phyloP scores from a whole-genome alignment of 495 filamentous ascomycete genomes.

The Opeltia flavorubescens region DNA sequence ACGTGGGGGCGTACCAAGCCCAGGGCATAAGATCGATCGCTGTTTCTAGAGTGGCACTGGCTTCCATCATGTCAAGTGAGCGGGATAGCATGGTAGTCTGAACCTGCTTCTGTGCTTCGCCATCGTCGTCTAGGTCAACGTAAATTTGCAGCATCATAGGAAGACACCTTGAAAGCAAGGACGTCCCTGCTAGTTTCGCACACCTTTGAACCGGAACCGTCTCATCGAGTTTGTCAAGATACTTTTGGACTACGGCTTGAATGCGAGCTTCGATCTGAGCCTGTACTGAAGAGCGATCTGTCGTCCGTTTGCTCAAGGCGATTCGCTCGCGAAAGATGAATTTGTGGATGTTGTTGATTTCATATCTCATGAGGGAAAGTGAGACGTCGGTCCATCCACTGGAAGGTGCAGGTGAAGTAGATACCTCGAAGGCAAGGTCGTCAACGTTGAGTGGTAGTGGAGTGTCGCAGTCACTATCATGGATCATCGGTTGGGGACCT shows the following conservation, averaged over 20 bases:
- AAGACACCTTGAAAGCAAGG: slow-evolving; percentile 3
- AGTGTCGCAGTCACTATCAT: neutral
- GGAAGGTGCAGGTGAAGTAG: neutral
- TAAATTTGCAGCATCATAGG: slow-evolving; percentile 1
- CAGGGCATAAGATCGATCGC: slow-evolving; percentile 34
- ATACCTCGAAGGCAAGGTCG: slow-evolving; percentile 1
- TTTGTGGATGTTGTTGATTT: slow-evolving; percentile 1
- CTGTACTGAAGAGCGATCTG: neutral
- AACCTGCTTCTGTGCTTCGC: slow-evolving; percentile 26
- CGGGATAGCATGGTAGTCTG: slow-evolving; percentile 26
- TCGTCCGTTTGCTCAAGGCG: neutral
- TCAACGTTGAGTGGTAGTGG: slow-evolving; percentile 6
- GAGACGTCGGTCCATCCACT: slow-evolving; percentile 6
- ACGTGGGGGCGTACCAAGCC: slow-evolving; percentile 42
- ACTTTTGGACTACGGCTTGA: slow-evolving; percentile 1
- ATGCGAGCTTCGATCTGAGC: neutral
- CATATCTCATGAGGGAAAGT: slow-evolving; percentile 6
- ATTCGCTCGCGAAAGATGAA: neutral
- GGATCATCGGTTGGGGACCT: slow-evolving; percentile 4
- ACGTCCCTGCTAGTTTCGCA: slow-evolving; percentile 20
- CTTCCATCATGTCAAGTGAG: slow-evolving; percentile 41
- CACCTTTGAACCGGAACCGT: slow-evolving; percentile 39
- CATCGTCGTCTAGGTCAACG: slow-evolving; percentile 12
- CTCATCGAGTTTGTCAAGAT: slow-evolving; percentile 5
- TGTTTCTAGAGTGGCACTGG: slow-evolving; percentile 44